Evolutionary conservation across 176 grass and related monocot genomes (phyloP), one percentile per base, ranked within the genome.

Genomic region (Alopecurus myosuroides): DNA sequence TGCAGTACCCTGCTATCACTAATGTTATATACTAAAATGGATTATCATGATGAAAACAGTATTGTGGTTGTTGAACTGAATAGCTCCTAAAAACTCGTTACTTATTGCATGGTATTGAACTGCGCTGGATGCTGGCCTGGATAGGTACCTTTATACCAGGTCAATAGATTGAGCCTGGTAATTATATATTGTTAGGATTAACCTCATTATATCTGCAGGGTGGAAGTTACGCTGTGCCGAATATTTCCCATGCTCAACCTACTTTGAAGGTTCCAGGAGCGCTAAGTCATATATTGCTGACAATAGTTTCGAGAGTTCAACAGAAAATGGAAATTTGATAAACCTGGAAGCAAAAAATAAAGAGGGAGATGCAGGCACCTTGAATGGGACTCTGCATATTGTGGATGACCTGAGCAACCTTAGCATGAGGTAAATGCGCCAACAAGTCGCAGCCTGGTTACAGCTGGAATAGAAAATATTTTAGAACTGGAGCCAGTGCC

Each of bases 161-260:
- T 39, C 49, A 56, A 49, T 60, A 28, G 22, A 77, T 64, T 68
- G 20, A 6, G 23, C 45, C 17, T 82, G 14, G 22, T 75, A 41
- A 36, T 74, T 6, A 28, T 84, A 58, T 31, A 37, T 63, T 78
- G 23, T 40, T 37, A 73, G 56, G 6, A 88, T 80, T 91, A 86
- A 91, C 64, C 20, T 9, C 68, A 18, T 13, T 66, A 42, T 84
- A 36, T 85, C 55, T 81, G 63, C 91, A 99, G 97, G 92, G 86
- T 99, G 97, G 97, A 97, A 94, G 82, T 77, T 77, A 70, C 74
- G 90, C 40, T 94, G 94, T 49, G 88, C 86, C 3, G 92, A 94
- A 82, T 92, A 97, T 84, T 99, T 97, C 52, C 97, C 94, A 20
- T 94, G 92, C 84, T 99, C 97, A 1, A 89, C 89, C 26, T 94